Evolutionary conservation across 2,329 filamentous ascomycete species (phyloP).

Genomic region (Diaporthe sp.): DNA sequence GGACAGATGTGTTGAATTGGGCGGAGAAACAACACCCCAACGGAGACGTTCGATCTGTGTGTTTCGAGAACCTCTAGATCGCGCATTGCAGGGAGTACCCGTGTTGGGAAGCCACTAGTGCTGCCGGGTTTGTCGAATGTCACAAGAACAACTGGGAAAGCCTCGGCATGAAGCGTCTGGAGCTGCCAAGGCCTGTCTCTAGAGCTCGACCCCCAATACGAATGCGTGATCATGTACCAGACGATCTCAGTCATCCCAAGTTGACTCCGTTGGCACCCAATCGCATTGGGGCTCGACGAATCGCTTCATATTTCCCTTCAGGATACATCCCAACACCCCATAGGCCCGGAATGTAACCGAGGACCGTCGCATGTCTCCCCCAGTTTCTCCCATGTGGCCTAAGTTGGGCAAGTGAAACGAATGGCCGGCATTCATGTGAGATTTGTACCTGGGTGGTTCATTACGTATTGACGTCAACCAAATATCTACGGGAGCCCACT

Average conservation of each 20-base stretch:
- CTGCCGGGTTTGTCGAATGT: neutral
- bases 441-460: neutral
- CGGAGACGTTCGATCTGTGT: neutral
- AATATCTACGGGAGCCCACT: neutral
- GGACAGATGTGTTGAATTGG: neutral
- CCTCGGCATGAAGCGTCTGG: conserved; percentile 10
- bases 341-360: conserved; percentile 6
- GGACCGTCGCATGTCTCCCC: conserved; percentile 15
- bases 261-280: neutral
- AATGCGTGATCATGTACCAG: neutral
- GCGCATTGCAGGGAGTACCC: neutral
- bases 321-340: neutral
- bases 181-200: conserved; percentile 13
- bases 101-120: neutral
- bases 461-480: neutral
- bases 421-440: conserved; percentile 3
- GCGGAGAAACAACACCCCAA: neutral
- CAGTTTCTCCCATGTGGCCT: conserved; percentile 20
- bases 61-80: neutral
- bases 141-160: conserved; percentile 6
- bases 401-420: conserved; percentile 16
- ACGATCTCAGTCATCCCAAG: neutral
- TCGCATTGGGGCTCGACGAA: neutral
- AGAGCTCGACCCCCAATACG: neutral
- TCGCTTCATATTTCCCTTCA: conserved; percentile 22